Base-by-base conservation (phyloP, 2,329 filamentous ascomycete genomes). In the Bisporella sp. region DNA sequence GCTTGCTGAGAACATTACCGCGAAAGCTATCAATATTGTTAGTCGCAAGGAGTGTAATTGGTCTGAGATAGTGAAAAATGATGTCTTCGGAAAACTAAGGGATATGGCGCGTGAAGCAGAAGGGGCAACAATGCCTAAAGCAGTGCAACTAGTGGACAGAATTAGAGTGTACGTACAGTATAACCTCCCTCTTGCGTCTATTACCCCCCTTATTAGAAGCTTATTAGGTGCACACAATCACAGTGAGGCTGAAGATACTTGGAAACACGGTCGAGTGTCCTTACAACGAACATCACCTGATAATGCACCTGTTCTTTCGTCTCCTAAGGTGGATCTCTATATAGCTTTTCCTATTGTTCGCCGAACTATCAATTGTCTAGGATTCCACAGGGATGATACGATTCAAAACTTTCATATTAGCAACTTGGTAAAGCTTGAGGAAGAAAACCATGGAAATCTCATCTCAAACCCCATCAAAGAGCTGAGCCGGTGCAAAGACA, bases 311-410 rank as follows among this genome's bases (percentile, higher is more conserved):
- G 31, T 30, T 21, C 47, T 49, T 42, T 39, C 47, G 8, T 40
- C 47, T 7, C 40, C 47, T 28, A 49, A 44, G 29, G 39, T 21
- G 31, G 47, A 49, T 44, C 47, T 49, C 39, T 49, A 49, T 35
- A 49, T 49, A 29, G 47, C 47, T 43, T 13, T 49, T 11, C 40
- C 40, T 5, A 49, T 49, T 4, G 33, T 49, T 41, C 31, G 33
- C 6, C 29, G n/a, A 33, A 21, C 12, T 31, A 29, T 31, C 5
- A 44, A 37, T 31, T n/a, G 11, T 29, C 35, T 7, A 29, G 47
- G 47, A 44, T 49, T 49, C 13, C 13, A 49, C 30, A 49, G 40
- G 45, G 47, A 49, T 30, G 30, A 37, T n/a, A 30, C 21, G 5
- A 37, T 43, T 44, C 29, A 49, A 35, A 49, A 49, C 40, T 49